These are phyloP conservation scores for Acanthochlamys bracteata DNA, from an alignment of 106 monocot genomes.

Conservation along the genomic window DNA sequence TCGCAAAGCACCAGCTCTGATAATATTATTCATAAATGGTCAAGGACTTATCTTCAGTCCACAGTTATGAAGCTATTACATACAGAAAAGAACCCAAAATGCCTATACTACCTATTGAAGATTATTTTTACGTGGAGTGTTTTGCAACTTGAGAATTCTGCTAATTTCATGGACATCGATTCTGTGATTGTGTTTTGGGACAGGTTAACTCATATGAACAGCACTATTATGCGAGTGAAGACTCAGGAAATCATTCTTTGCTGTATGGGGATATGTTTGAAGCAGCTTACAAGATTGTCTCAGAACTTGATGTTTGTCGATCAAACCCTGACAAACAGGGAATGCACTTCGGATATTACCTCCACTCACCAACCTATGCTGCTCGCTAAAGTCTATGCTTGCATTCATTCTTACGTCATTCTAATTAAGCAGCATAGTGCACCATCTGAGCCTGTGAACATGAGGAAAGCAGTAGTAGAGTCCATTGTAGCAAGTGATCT, in stretches of 20 bases:
- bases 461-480: slow-evolving; percentile 74
- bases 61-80: slow-evolving; percentile 35
- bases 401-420: slow-evolving; percentile 37
- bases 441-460: slow-evolving; percentile 73
- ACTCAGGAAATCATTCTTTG: slow-evolving; percentile 60
- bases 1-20: slow-evolving; percentile 4
- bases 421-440: slow-evolving; percentile 55
- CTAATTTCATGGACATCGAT: slow-evolving; percentile 14
- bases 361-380: neutral
- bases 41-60: slow-evolving; percentile 35
- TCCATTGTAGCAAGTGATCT: slow-evolving; percentile 66
- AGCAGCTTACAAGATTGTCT: slow-evolving; percentile 33
- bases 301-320: slow-evolving; percentile 8
- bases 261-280: slow-evolving; percentile 83
- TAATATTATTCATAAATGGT: slow-evolving; percentile 34
- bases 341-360: neutral
- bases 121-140: slow-evolving; percentile 66
- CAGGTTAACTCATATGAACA: slow-evolving; percentile 49
- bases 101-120: slow-evolving; percentile 76
- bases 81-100: slow-evolving; percentile 70
- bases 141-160: slow-evolving; percentile 23
- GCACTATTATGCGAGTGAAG: slow-evolving; percentile 39
- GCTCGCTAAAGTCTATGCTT: slow-evolving; percentile 23
- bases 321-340: slow-evolving; percentile 12
- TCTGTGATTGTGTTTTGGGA: slow-evolving; percentile 65